Conservation (phyloP, 2,329 filamentous ascomycete genomes). For the Blumeria hordei region DNA sequence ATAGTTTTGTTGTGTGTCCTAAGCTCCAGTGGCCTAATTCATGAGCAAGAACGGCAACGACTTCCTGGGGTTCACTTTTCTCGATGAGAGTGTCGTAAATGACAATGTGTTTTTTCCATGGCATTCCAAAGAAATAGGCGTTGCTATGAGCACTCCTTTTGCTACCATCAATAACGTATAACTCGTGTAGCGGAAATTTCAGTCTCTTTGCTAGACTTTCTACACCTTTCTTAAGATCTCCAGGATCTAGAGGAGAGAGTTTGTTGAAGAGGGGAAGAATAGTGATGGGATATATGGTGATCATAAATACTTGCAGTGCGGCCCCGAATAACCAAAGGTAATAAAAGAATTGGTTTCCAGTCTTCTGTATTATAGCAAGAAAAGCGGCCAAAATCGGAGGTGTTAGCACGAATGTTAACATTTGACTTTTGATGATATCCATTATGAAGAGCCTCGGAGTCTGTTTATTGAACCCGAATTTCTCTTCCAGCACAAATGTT, state of each 20-base stretch:
- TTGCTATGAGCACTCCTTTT: constrained; percentile 77
- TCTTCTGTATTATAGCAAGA: constrained; percentile 81
- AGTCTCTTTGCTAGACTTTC: constrained; percentile 63
- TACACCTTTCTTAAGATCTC: constrained; percentile 66
- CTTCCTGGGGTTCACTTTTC: constrained; percentile 77
- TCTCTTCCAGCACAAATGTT: constrained; percentile 87
- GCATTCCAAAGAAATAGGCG: constrained; percentile 87
- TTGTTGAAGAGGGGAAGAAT: constrained; percentile 3
- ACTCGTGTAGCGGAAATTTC: constrained; percentile 74
- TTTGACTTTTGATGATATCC: constrained; percentile 78
- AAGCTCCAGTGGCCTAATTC: constrained; percentile 95
- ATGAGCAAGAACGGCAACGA: constrained; percentile 83
- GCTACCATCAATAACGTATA: constrained; percentile 86
- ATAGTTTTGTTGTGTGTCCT: constrained; percentile 78
- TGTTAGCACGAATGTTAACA: constrained; percentile 55
- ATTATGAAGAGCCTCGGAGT: constrained; percentile 68
- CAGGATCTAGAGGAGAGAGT: constrained; percentile 46
- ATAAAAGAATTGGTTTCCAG: constrained; percentile 88
- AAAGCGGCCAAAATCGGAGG: constrained; percentile 80
- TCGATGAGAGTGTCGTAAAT: constrained; percentile 96
- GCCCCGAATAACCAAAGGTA: constrained; percentile 91
- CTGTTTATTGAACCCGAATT: constrained; percentile 98
- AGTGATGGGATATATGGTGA: constrained; percentile 35
- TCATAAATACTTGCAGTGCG: constrained; percentile 74
- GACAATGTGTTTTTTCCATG: constrained; percentile 99